These are phyloP conservation scores for Aspergillus sp. DNA, from an alignment of 2,329 filamentous ascomycete genomes.

Conservation along the genomic window DNA sequence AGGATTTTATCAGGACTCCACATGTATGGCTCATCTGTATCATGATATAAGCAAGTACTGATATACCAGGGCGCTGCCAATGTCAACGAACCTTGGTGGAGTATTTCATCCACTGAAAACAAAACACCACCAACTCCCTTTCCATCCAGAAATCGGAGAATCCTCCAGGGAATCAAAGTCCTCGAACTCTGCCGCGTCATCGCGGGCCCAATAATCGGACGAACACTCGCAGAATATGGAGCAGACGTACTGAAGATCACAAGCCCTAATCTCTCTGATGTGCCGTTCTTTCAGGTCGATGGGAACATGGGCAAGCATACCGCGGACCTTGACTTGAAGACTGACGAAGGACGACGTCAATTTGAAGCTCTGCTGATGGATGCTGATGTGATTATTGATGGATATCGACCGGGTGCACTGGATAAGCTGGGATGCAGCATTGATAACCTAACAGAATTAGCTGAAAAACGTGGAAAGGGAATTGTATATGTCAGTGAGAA, in stretches of 20 bases:
- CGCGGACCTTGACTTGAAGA: conserved; percentile 59
- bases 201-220: conserved; percentile 65
- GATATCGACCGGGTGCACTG: conserved; percentile 64
- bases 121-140: neutral
- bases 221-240: conserved; percentile 66
- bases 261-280: conserved; percentile 61
- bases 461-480: conserved; percentile 54
- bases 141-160: conserved; percentile 1
- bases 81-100: conserved; percentile 9
- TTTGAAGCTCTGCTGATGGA: conserved; percentile 59
- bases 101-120: neutral
- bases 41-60: neutral
- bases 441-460: conserved; percentile 49
- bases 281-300: conserved; percentile 69
- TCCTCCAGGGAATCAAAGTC: conserved; percentile 60
- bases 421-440: conserved; percentile 61
- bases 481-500: conserved; percentile 66
- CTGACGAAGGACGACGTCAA: conserved; percentile 44
- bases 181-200: conserved; percentile 71
- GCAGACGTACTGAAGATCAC: conserved; percentile 70
- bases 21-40: conserved; percentile 33
- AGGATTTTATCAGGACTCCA: conserved; percentile 49
- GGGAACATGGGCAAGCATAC: conserved; percentile 68
- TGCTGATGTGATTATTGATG: conserved; percentile 64
- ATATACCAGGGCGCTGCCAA: conserved; percentile 6